Base-by-base conservation (phyloP, 2,329 filamentous ascomycete species). In the Clonostachys rhizophaga region DNA sequence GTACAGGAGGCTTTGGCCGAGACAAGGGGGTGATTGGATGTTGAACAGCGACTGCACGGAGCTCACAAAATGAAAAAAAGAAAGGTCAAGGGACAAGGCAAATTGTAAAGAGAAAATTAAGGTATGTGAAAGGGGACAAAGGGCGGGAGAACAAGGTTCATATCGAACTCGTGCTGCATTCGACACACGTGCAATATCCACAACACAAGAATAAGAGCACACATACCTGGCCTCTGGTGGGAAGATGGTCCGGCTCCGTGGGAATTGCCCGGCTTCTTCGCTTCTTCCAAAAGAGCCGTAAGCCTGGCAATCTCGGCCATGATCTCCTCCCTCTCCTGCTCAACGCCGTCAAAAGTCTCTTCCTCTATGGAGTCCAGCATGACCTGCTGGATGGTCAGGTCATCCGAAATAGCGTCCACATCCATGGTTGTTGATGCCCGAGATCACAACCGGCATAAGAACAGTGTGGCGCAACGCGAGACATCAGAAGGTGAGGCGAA, bases 371-470 rank as follows among this genome's bases (percentile, higher is more conserved):
- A 76, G 8, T 56, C 52, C 4, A 77, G 59, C 17, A 77, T 63
- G 44, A 70, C 68, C 42, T 60, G 60, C 49, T 74, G 67, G 17
- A 74, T 61, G 34, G 54, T 60, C 50, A 77, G 56, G 47, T 76
- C 71, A 43, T 73, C 68, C 16, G 52, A 52, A 17, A 75, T 53
- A 8, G 47, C 14, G 7, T 42, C 43, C 12, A 44, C n/a, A 16
- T 36, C 42, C 13, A 30, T 30, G 24, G 24, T 30, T 30, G 3
- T 60, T 54, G 16, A 62, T 43, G 10, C 24, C 24, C 24, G 24
- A 30, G 24, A 30, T 30, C 24, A 30, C 24, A 30, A 30, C 24
- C 24, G 2, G 24, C 24, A 30, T 30, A 30, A 30, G 24, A 30
- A 30, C 24, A 30, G 24, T 30, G 24, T 30, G 24, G 24, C 24